Percentiles rank a stretch among this genome's conserved stretches.
phyloP scores from a whole-genome alignment of 495 filamentous ascomycete species.

The Talaromyces liani region DNA sequence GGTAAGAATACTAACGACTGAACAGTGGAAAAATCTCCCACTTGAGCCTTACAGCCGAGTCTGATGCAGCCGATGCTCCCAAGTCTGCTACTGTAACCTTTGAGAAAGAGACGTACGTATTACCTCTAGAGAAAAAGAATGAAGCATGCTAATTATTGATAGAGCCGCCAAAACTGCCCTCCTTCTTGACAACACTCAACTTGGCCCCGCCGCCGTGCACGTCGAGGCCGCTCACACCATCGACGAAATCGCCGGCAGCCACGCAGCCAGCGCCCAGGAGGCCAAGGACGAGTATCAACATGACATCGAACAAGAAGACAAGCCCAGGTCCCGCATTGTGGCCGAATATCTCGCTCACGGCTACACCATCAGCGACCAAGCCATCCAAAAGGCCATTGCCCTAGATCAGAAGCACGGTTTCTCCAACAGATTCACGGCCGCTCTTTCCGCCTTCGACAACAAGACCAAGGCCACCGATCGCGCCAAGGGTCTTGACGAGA shows the following conservation, averaged over 20 bases:
- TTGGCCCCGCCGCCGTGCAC: conserved; percentile 71
- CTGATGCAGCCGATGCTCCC: conserved; percentile 46
- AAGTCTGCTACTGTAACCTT: conserved; percentile 89
- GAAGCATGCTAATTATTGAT: background rate
- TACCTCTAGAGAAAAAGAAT: conserved; percentile 10
- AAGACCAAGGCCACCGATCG: conserved; percentile 76
- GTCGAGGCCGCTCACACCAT: conserved; percentile 63
- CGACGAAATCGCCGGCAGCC: conserved; percentile 52
- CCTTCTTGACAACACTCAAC: conserved; percentile 90
- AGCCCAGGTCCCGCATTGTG: conserved; percentile 83
- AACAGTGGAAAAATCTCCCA: conserved; percentile 80
- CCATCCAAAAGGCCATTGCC: conserved; percentile 74
- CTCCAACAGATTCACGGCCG: conserved; percentile 63
- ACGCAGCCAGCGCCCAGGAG: conserved; percentile 36
- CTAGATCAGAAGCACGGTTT: conserved; percentile 90
- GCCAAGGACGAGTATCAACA: conserved; percentile 47
- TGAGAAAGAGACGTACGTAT: conserved; percentile 75
- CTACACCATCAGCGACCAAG: conserved; percentile 79
- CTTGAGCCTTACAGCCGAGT: conserved; percentile 65
- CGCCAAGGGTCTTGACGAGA: conserved; percentile 66
- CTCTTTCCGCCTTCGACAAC: conserved; percentile 67
- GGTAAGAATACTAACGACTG: too few relatives aligned
- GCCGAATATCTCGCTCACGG: conserved; percentile 95
- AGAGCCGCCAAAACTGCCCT: conserved; percentile 90
- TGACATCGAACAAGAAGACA: conserved; percentile 85